Base-by-base conservation (phyloP, 331 rosid species). In the Rosa hybrid region DNA sequence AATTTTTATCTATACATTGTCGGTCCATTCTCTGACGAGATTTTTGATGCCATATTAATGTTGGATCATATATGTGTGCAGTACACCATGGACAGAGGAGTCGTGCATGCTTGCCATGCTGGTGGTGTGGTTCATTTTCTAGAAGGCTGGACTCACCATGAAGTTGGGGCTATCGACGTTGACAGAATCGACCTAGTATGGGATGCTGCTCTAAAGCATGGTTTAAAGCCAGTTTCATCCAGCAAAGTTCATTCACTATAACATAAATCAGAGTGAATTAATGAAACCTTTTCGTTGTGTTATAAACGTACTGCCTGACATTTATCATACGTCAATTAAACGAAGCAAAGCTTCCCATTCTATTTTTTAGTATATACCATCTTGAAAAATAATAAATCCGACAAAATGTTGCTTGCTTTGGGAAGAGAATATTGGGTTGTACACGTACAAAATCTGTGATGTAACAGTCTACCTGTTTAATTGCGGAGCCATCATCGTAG, bases 51-150 rank as follows among this genome's bases (percentile, higher is more conserved):
- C 44, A 34, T 34, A 34, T 9, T 14, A 68, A 68, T 38, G 8
- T 65, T 7, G 8, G 41, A 57, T 23, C 25, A 7, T 73, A 62
- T 56, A 18, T 64, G 6, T 39, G 63, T 71, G 51, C 87, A 94
- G 99, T 93, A 96, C 87, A 90, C 97, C 12, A 93, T 96, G 99
- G 94, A 81, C 0, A 91, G 99, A 59, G 99, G 98, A 77, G 94
- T 93, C 0, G 99, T 96, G 30, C 98, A 96, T 48, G 99, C 99
- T 7, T 96, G 99, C 74, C 99, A 96, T 83, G 99, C 99, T 0
- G 99, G 99, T 17, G 99, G 99, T 7, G 92, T 96, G 83, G 92
- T 96, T 57, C 99, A 96, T 80, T 68, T 83, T 17, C 87, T 96
- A 8, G 97, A 96, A 88, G 97, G 97, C 11, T 96, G 98, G 98